Evolutionary conservation across 441 rosid genomes (phyloP).

Genomic region (Aquilaria agallochum): DNA sequence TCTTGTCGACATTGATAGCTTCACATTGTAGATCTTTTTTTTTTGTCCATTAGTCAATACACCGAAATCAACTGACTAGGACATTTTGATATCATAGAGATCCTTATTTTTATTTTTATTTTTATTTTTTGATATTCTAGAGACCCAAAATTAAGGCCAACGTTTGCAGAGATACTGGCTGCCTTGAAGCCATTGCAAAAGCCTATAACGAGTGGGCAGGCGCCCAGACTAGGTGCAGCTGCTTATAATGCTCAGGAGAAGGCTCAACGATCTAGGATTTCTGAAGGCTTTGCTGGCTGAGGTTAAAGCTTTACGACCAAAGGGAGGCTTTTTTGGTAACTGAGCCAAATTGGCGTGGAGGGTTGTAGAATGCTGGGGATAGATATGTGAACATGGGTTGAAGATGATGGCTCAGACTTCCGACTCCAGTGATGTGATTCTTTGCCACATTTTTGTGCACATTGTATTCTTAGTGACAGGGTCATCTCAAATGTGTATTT

Average conservation of each 20-base stretch:
- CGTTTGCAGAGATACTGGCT: constrained; percentile 91
- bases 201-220: constrained; percentile 52
- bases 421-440: constrained; percentile 36
- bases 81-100: too few relatives aligned
- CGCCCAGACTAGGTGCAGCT: constrained; percentile 37
- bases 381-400: constrained; percentile 15
- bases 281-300: constrained; percentile 15
- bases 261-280: constrained; percentile 22
- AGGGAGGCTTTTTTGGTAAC: not conserved
- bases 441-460: constrained; percentile 16
- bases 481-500: constrained; percentile 28
- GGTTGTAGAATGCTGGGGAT: constrained; percentile 13
- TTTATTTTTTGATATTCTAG: constrained; percentile 26
- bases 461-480: constrained; percentile 23
- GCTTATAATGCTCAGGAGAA: constrained; percentile 21
- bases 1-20: too few relatives aligned
- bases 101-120: not conserved
- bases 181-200: constrained; percentile 82
- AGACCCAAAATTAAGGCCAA: constrained; percentile 85
- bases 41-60: too few relatives aligned
- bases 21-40: too few relatives aligned
- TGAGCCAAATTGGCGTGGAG: not conserved
- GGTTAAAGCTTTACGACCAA: constrained; percentile 2
- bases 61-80: too few relatives aligned
- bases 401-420: constrained; percentile 21